Evolutionary conservation across 2,329 filamentous ascomycete genomes (phyloP), one percentile per base, ranked within the genome.

Genomic region (Zopfia rhizophila): DNA sequence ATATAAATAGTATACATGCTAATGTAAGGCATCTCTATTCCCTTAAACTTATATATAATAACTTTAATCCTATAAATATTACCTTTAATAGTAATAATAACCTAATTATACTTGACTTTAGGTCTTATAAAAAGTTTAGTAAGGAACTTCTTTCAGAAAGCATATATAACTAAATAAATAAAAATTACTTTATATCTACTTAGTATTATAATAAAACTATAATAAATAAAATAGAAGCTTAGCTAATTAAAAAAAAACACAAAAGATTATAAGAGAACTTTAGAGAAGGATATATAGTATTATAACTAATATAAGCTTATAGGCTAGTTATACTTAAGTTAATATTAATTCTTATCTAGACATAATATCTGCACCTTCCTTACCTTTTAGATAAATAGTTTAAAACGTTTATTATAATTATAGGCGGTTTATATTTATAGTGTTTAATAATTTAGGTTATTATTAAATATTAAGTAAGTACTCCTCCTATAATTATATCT

Each of bases 21-120:
- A 69, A 60, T 18, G 53, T 74, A 7, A 48, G 53, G 41, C 67
- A 73, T 51, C 50, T 74, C 13, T 69, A 74, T 50, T 60, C 55
- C 1, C 54, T 74, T 1, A 22, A 22, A 27, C 22, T 25, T 17
- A 22, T 22, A 18, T 14, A 38, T 28, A 46, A 27, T 30, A 32
- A 53, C 38, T 45, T 53, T 35, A 49, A 49, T 43, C 50, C 50
- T 6, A 49, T 19, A 14, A 53, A 53, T 17, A 39, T 53, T 32
- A 23, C 25, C 12, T 3, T 53, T 18, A 38, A 45, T 38, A 28
- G 19, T 10, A 16, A 49, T 31, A 38, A 49, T 21, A 46, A 38
- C 11, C 45, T 41, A 12, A 46, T 49, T 18, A 32, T 53, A 12
- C 21, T 53, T 12, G 45, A 53, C 43, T 49, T 53, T 46, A 38